A percentile compares a stretch with the other conserved stretches of the same genome.
phyloP scores from a whole-genome alignment of 441 rosid species.

The Syzygium syzygioides region DNA sequence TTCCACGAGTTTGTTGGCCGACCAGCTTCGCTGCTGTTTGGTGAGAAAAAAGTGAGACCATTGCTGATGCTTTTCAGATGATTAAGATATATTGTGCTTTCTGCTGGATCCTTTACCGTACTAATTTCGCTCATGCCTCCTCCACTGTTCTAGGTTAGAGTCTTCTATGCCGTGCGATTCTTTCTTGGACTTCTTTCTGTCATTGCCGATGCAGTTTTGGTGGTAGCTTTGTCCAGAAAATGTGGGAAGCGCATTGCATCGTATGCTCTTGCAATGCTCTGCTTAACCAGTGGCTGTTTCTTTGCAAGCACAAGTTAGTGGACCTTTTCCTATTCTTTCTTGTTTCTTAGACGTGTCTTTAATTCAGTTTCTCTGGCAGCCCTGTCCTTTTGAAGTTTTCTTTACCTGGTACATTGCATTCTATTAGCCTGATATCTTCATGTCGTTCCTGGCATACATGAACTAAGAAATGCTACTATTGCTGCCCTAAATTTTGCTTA shows the following conservation, averaged over 20 bases:
- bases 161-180: constrained; percentile 87
- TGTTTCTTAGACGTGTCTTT: not conserved
- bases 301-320: constrained; percentile 95
- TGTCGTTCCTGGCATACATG: not conserved
- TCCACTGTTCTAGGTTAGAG: constrained; percentile 50
- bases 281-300: constrained; percentile 97
- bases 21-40: constrained; percentile 81
- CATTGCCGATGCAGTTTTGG: constrained; percentile 70
- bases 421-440: not conserved
- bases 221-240: constrained; percentile 81
- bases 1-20: constrained; percentile 75
- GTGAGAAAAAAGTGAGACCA: constrained; percentile 66
- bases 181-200: constrained; percentile 84
- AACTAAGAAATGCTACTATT: not conserved
- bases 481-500: not conserved
- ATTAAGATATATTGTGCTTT: not conserved
- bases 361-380: constrained; percentile 3
- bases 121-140: not conserved
- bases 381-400: not conserved
- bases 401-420: not conserved
- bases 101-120: not conserved
- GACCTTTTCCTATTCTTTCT: not conserved
- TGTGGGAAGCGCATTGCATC: constrained; percentile 90
- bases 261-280: constrained; percentile 87
- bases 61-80: not conserved